A percentile compares a stretch with the other conserved stretches of the same genome.
Conservation (phyloP, 768 basidiomycete species). For the Tulasnella sp. region DNA sequence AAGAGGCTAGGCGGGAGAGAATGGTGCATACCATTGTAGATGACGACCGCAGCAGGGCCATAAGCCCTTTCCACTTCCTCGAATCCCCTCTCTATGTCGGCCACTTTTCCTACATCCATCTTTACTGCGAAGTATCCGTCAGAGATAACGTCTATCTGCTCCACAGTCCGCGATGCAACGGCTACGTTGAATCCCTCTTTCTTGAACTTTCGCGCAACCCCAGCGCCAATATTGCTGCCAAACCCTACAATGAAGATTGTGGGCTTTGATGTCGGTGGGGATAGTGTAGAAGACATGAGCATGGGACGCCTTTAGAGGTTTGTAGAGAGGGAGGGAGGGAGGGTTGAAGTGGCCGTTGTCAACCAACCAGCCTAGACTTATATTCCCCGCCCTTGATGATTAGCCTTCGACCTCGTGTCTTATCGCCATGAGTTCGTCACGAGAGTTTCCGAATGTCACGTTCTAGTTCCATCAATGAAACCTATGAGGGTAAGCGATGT, state of each 20-base stretch:
- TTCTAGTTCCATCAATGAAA: not conserved
- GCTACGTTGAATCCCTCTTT: constrained; percentile 18
- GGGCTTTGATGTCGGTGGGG: not conserved
- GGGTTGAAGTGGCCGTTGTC: not conserved
- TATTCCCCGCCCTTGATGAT: not conserved
- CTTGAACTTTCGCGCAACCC: constrained; percentile 14
- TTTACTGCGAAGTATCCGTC: constrained; percentile 4
- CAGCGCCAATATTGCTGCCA: constrained; percentile 11
- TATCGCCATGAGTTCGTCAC: not conserved
- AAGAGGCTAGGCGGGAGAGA: not conserved
- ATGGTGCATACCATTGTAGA: constrained; percentile 15
- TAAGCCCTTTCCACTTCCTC: not conserved
- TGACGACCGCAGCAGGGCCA: constrained; percentile 7
- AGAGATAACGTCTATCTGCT: not conserved
- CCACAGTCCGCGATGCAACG: constrained; percentile 13
- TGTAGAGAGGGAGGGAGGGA: not conserved
- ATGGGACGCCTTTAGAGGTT: not conserved
- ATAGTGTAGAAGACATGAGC: not conserved
- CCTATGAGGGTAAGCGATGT: not conserved
- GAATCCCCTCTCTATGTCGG: not conserved
- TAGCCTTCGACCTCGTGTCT: not conserved
- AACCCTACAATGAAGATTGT: constrained; percentile 13
- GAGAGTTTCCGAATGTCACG: not conserved
- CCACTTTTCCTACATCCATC: not conserved
- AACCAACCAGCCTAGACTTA: not conserved